Conservation (phyloP, 2,329 filamentous ascomycete genomes). For the Colletotrichum liaoningense region DNA sequence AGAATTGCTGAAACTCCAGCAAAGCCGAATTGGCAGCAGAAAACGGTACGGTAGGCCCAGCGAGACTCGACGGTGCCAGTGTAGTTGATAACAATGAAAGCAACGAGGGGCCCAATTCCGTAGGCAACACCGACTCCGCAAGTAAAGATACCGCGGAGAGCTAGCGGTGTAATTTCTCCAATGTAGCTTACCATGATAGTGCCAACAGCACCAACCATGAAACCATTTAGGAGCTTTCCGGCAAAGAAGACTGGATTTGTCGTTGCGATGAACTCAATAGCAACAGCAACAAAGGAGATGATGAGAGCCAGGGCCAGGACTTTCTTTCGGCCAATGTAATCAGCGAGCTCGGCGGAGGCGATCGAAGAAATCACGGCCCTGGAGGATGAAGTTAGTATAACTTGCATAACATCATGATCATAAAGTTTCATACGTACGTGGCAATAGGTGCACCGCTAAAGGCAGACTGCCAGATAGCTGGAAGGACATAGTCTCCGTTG, state of each 20-base stretch:
- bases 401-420: not conserved
- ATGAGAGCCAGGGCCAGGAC: slow-evolving; percentile 48
- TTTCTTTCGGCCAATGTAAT: slow-evolving; percentile 46
- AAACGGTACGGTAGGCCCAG: slow-evolving; percentile 49
- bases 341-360: slow-evolving; percentile 45
- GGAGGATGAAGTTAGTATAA: not conserved
- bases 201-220: slow-evolving; percentile 45
- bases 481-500: slow-evolving; percentile 51
- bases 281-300: slow-evolving; percentile 50
- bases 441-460: slow-evolving; percentile 55
- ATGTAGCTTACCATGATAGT: slow-evolving; percentile 46
- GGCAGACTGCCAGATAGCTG: slow-evolving; percentile 56
- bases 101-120: slow-evolving; percentile 45
- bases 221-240: slow-evolving; percentile 55
- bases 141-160: slow-evolving; percentile 44
- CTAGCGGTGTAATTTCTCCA: slow-evolving; percentile 45
- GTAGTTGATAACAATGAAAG: slow-evolving; percentile 47
- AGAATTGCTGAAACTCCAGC: slow-evolving; percentile 43
- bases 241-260: slow-evolving; percentile 53
- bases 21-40: slow-evolving; percentile 49
- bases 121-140: slow-evolving; percentile 44
- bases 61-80: slow-evolving; percentile 41
- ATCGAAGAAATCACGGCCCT: slow-evolving; percentile 44
- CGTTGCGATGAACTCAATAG: slow-evolving; percentile 54
- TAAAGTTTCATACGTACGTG: slow-evolving; percentile 37